Conservation (phyloP, 169 alveolate species). For the Amoebophrya sp. region DNA sequence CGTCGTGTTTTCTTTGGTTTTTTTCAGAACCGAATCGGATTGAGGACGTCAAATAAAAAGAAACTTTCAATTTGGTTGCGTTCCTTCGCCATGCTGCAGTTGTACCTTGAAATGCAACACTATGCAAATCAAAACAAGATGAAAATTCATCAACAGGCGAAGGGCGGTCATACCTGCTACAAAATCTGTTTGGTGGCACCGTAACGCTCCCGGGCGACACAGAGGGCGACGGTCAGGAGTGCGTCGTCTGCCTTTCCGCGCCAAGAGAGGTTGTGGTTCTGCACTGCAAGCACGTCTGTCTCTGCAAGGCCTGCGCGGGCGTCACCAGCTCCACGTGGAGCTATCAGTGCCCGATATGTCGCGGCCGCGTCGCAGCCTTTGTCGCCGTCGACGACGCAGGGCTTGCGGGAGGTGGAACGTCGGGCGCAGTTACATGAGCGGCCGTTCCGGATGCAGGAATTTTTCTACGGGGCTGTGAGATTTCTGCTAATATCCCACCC, state of each 20-base stretch:
- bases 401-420: too few species aligned
- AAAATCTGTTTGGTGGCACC: not conserved
- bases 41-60: too few species aligned
- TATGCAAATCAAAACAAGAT: too few species aligned
- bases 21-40: too few species aligned
- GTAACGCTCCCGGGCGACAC: not conserved
- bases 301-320: not conserved
- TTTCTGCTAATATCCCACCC: too few species aligned
- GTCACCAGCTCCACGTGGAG: not conserved
- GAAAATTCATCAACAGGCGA: not conserved
- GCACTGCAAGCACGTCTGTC: slow-evolving; percentile 19
- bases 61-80: too few species aligned
- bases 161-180: not conserved
- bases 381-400: not conserved
- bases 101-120: too few species aligned
- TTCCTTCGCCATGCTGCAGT: too few species aligned
- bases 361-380: not conserved
- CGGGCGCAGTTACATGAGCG: too few species aligned
- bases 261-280: not conserved
- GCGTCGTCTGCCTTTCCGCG: not conserved
- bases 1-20: too few species aligned
- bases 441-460: too few species aligned
- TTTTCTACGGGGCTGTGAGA: too few species aligned
- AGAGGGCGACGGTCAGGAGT: slow-evolving; percentile 25
- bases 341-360: not conserved